These are phyloP conservation scores for Rhodamnia rubescens DNA, from an alignment of 345 rosid genomes.

Conservation along the genomic window DNA sequence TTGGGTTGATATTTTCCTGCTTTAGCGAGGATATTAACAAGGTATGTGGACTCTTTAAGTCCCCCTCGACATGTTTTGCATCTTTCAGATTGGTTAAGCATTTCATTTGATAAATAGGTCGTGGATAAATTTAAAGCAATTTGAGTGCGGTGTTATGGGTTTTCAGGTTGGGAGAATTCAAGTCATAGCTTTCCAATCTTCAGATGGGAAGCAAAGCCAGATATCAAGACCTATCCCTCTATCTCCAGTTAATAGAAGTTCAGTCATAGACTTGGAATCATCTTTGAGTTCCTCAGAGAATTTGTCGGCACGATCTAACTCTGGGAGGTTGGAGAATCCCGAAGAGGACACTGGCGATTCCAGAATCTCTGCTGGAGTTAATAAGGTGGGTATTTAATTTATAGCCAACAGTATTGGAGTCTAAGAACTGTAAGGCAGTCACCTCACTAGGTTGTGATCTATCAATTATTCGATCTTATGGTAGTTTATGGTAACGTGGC, in stretches of 20 bases:
- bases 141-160: not conserved
- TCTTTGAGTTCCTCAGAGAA: constrained; percentile 63
- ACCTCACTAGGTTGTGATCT: not conserved
- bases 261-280: constrained; percentile 62
- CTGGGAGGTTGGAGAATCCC: constrained; percentile 28
- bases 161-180: constrained; percentile 92
- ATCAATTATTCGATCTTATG: not conserved
- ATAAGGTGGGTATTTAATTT: constrained; percentile 30
- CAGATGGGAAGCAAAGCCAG: constrained; percentile 66
- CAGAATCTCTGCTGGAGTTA: constrained; percentile 20
- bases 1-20: constrained; percentile 93
- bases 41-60: constrained; percentile 25
- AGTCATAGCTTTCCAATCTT: constrained; percentile 94
- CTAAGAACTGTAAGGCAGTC: not conserved
- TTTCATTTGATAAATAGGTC: not conserved
- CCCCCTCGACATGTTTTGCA: not conserved
- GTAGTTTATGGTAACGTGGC: not conserved
- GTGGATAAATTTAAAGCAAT: not conserved
- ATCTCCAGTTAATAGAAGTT: constrained; percentile 39
- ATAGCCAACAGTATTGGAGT: not conserved
- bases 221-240: constrained; percentile 32
- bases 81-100: not conserved
- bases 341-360: constrained; percentile 72
- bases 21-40: constrained; percentile 83
- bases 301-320: constrained; percentile 29